Evolutionary conservation across 148 eudicot genomes (phyloP).

Genomic region (Cornus suecica): DNA sequence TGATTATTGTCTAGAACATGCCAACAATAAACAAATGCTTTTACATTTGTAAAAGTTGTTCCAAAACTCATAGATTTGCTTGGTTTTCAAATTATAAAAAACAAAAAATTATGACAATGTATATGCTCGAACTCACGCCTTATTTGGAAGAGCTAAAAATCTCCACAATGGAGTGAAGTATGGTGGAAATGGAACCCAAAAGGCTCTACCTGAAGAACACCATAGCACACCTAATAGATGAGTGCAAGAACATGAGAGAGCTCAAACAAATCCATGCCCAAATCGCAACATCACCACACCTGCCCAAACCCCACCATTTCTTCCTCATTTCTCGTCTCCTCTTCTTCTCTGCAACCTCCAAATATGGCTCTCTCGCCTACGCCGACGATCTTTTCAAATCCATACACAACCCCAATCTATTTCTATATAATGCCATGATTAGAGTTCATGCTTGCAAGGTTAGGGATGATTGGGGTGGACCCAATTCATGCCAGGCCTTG

Average conservation of each 20-base stretch:
- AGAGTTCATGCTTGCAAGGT: conserved; percentile 47
- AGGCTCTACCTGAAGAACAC: conserved; percentile 23
- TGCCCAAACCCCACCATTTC: conserved; percentile 34
- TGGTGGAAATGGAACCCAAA: conserved; percentile 21
- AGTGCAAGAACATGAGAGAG: conserved; percentile 49
- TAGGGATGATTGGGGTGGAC: conserved; percentile 11
- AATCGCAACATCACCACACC: conserved; percentile 35
- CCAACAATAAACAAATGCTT: too few species aligned
- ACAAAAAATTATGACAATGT: too few species aligned
- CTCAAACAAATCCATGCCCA: conserved; percentile 63
- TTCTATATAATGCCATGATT: conserved; percentile 61
- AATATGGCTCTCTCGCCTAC: conserved; percentile 41
- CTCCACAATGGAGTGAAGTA: background rate
- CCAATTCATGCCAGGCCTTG: conserved; percentile 25
- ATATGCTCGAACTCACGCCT: background rate
- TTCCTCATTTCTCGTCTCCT: conserved; percentile 64
- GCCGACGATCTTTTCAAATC: conserved; percentile 39
- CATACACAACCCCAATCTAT: conserved; percentile 44
- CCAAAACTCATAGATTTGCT: too few species aligned
- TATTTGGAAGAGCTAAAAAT: background rate
- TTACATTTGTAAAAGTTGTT: too few species aligned
- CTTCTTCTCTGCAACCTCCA: conserved; percentile 55
- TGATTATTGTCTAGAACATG: too few species aligned
- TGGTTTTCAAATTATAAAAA: too few species aligned
- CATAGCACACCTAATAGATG: conserved; percentile 27